A percentile compares a stretch with the other conserved stretches of the same genome.
Conservation (phyloP, 306 rosid species). For the Oxytropis ochrocephala region DNA sequence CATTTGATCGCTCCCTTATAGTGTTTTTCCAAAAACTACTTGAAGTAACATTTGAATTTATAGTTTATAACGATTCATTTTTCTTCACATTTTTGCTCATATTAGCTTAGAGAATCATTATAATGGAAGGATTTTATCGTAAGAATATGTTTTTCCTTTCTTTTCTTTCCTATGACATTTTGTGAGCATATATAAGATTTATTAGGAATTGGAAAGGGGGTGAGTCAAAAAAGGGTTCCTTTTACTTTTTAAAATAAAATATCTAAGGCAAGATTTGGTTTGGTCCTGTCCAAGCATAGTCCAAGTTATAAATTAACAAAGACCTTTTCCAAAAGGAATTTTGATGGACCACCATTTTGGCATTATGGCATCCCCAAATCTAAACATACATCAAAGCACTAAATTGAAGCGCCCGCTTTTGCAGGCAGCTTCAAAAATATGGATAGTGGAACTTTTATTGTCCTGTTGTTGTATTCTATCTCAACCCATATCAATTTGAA, state of each 20-base stretch:
- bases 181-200: neutral
- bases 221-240: neutral
- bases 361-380: conserved; percentile 43
- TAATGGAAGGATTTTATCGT: neutral
- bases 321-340: conserved; percentile 46
- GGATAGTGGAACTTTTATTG: conserved; percentile 15
- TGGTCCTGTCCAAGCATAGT: conserved; percentile 38
- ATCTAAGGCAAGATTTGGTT: conserved; percentile 46
- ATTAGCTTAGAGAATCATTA: too few relatives aligned
- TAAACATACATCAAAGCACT: conserved; percentile 48
- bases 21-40: too few relatives aligned
- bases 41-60: too few relatives aligned
- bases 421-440: conserved; percentile 22
- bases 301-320: conserved; percentile 34
- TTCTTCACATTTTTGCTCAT: too few relatives aligned
- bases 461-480: neutral
- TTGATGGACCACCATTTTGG: conserved; percentile 75
- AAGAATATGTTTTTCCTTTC: neutral
- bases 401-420: conserved; percentile 44
- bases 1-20: too few relatives aligned
- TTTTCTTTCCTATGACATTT: neutral
- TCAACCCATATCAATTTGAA: neutral
- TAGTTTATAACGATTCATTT: too few relatives aligned
- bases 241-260: conserved; percentile 31
- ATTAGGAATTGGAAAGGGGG: neutral